Conservation (phyloP, 495 filamentous ascomycete genomes). For the Halenospora varia region DNA sequence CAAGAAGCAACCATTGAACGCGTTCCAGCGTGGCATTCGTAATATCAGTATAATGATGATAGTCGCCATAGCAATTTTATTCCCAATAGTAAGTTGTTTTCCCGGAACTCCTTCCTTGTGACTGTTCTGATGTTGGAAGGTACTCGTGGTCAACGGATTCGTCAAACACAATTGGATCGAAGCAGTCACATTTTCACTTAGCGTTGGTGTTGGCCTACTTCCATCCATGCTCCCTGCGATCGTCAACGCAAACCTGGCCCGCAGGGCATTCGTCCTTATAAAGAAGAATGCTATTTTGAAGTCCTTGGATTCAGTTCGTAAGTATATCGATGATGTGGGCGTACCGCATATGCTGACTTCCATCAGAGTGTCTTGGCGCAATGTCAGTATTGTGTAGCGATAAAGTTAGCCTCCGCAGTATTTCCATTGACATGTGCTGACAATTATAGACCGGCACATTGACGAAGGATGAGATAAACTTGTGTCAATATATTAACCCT, state of each 20-base stretch:
- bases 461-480: conserved; percentile 6
- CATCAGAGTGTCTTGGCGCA: conserved; percentile 1
- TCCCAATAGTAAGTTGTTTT: not conserved
- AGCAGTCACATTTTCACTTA: not conserved
- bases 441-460: conserved; percentile 3
- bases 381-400: conserved; percentile 8
- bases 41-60: conserved; percentile 7
- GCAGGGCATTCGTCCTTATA: not conserved
- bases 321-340: not conserved
- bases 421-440: not conserved
- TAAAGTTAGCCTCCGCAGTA: not conserved
- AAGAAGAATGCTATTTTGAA: conserved; percentile 7
- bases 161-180: not conserved
- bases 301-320: conserved; percentile 6
- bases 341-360: not conserved
- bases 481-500: not conserved
- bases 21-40: conserved; percentile 7
- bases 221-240: conserved; percentile 9
- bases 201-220: conserved; percentile 2
- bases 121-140: not conserved
- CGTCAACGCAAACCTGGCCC: conserved; percentile 1
- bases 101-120: too few relatives aligned
- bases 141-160: not conserved
- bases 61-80: not conserved
- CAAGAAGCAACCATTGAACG: conserved; percentile 2